Evolutionary conservation across 306 rosid genomes (phyloP).

Genomic region (Medicago ruthenica): DNA sequence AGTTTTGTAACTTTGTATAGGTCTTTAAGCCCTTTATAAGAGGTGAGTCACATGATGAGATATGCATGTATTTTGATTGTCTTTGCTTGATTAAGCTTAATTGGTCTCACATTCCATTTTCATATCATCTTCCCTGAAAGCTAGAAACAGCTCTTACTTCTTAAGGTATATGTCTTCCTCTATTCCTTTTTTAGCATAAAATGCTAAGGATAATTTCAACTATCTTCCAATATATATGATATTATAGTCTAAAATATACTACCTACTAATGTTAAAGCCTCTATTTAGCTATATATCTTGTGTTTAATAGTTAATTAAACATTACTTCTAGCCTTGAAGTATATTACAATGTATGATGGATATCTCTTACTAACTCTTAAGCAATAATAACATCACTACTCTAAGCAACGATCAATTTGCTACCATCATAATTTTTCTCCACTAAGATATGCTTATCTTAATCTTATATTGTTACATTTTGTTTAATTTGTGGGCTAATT

Average conservation of each 20-base stretch:
- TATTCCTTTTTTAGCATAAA: neutral
- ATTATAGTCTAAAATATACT: neutral
- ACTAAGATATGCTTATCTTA: neutral
- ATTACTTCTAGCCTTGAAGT: neutral
- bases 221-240: neutral
- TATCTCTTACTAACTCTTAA: neutral
- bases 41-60: constrained; percentile 44
- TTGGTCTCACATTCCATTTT: constrained; percentile 32
- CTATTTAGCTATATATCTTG: neutral
- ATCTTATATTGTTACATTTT: neutral
- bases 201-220: neutral
- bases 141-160: constrained; percentile 24
- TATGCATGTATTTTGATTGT: constrained; percentile 35
- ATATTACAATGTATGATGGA: constrained; percentile 6
- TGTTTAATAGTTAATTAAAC: neutral
- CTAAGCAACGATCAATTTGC: constrained; percentile 2
- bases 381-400: constrained; percentile 1
- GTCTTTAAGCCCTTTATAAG: constrained; percentile 54
- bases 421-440: neutral
- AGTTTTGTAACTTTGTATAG: constrained; percentile 42
- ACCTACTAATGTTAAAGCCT: neutral
- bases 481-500: neutral
- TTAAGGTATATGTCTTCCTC: constrained; percentile 22
- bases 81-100: constrained; percentile 25
- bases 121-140: neutral